These are phyloP conservation scores for Fusarium udum DNA, from an alignment of 2,329 filamentous ascomycete species.

Conservation along the genomic window DNA sequence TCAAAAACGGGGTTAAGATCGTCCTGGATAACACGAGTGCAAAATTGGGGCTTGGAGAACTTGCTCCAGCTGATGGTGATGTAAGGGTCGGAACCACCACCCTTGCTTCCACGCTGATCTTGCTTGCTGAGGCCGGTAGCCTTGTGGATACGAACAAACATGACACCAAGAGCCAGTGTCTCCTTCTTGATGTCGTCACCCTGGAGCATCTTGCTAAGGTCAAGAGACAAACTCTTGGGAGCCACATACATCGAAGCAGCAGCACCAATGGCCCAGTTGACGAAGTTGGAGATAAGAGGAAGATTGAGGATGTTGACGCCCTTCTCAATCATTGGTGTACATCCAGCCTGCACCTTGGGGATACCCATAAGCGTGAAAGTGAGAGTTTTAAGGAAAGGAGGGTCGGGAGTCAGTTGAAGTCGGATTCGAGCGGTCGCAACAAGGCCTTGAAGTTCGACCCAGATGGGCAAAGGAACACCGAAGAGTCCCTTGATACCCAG, in stretches of 20 bases:
- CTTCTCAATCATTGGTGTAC: slow-evolving; percentile 89
- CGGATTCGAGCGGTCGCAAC: slow-evolving; percentile 87
- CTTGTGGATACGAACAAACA: slow-evolving; percentile 92
- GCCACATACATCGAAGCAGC: slow-evolving; percentile 92
- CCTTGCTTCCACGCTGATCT: slow-evolving; percentile 80
- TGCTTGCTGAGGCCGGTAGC: slow-evolving; percentile 91
- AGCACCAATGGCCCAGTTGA: slow-evolving; percentile 92
- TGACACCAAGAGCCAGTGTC: slow-evolving; percentile 83
- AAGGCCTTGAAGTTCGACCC: slow-evolving; percentile 89
- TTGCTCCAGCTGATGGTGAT: slow-evolving; percentile 96
- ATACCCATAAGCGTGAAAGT: slow-evolving; percentile 95
- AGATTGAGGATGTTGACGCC: slow-evolving; percentile 92
- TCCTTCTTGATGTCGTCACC: slow-evolving; percentile 94
- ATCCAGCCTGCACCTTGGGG: slow-evolving; percentile 88
- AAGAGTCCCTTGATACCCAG: slow-evolving; percentile 89
- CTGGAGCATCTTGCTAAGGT: slow-evolving; percentile 88
- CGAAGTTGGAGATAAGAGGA: slow-evolving; percentile 93
- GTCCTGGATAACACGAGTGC: slow-evolving; percentile 94
- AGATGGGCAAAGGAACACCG: slow-evolving; percentile 86
- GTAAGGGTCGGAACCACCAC: slow-evolving; percentile 93
- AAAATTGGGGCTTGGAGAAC: slow-evolving; percentile 97
- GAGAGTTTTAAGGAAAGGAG: slow-evolving; percentile 90
- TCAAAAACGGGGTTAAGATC: slow-evolving; percentile 94
- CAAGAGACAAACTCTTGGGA: slow-evolving; percentile 91
- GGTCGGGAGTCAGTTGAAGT: slow-evolving; percentile 86